Base-by-base conservation (phyloP, 257 asterid genomes). In the Misopates orontium region DNA sequence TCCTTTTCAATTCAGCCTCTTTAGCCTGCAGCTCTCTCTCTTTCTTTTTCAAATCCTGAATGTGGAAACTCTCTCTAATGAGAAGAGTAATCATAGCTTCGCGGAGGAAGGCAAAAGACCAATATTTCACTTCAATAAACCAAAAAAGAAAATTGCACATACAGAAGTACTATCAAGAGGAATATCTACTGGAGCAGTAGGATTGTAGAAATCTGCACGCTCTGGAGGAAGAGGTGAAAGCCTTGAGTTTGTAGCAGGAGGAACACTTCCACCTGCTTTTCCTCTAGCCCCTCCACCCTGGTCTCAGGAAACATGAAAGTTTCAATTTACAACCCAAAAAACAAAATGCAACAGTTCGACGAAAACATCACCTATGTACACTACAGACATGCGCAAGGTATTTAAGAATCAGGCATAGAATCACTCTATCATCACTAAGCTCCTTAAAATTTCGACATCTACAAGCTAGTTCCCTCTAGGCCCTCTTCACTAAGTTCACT, bases 181-280 rank as follows among this genome's bases (percentile, higher is more conserved):
- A 71, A 90, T 87, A 76, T 93, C 96, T 24, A 90, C 76, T 51
- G 97, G 60, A 0, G 95, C 97, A 45, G 90, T 77, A 62, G 95
- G 92, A 57, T 86, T 87, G 84, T 90, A 90, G 78, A 87, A 90
- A 75, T 79, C 97, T 32, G 96, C 96, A 71, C 97, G 99, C 70
- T 93, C 99, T 20, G 91, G 96, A 44, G 95, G 95, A 73, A 93
- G 97, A 53, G 97, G 99, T 47, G 96, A 82, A 68, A 93, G 94
- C 76, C 95, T 87, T 32, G 98, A 85, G 86, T 85, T 85, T 67
- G 97, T 67, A 18, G 74, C 96, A 36, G 97, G 80, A 64, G 99
- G 94, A 49, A 86, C 95, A 52, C 80, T 87, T 56, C 87, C 92
- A 10, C 74, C 60, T 49, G 80, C 53, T 73, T 75, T 83, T 42